phyloP scores from a whole-genome alignment of 2,329 filamentous ascomycete genomes.

The Trichocomaceae sp. region DNA sequence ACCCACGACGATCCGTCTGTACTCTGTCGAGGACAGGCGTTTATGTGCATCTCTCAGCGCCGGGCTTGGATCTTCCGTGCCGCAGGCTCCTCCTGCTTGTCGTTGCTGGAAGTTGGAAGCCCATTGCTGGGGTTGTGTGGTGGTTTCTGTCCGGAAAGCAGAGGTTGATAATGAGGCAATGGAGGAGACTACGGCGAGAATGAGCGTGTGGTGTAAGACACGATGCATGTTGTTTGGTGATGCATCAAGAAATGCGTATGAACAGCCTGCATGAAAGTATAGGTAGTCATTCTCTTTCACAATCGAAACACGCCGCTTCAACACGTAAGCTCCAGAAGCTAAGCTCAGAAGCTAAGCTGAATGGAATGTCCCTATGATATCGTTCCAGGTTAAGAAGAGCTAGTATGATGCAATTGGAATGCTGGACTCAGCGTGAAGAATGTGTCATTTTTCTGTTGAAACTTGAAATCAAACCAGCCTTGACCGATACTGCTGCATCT shows the following conservation, averaged over 20 bases:
- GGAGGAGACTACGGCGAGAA: constrained; percentile 9
- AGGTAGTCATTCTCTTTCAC: not conserved
- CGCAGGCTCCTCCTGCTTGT: constrained; percentile 19
- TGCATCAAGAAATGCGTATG: not conserved
- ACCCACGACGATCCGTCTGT: constrained; percentile 5
- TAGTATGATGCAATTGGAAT: constrained; percentile 16
- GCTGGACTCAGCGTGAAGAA: constrained; percentile 7
- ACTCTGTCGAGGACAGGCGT: constrained; percentile 19
- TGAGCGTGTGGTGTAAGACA: constrained; percentile 5
- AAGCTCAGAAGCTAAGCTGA: too few species aligned
- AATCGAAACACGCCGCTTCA: not conserved
- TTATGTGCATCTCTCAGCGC: constrained; percentile 23
- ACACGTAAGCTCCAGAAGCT: not conserved
- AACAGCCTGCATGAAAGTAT: not conserved
- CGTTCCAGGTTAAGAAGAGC: not conserved
- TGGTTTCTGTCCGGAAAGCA: not conserved
- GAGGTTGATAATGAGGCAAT: not conserved
- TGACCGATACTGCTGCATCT: not conserved
- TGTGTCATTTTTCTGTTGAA: not conserved
- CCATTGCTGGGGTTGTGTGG: not conserved
- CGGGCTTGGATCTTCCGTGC: constrained; percentile 24
- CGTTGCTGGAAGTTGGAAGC: not conserved
- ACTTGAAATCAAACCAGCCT: not conserved
- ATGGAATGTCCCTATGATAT: not conserved
- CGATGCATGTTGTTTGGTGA: constrained; percentile 7